A percentile compares a stretch with the other conserved stretches of the same genome.
Evolutionary conservation across 495 filamentous ascomycete species (phyloP).

Genomic region (Neurospora hispaniola): DNA sequence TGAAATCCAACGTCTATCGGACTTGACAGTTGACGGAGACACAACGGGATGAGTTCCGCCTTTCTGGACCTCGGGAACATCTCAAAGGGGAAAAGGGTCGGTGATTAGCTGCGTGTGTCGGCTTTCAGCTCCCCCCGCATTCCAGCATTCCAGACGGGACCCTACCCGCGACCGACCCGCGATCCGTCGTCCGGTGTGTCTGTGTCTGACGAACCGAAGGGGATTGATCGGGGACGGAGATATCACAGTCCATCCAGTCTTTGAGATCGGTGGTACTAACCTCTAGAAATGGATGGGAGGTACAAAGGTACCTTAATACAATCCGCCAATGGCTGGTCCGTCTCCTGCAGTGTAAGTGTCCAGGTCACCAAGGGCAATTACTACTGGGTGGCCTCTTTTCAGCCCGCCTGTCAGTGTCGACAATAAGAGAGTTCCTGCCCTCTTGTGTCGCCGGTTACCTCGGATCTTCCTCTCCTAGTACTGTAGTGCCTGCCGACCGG

Average conservation of each 20-base stretch:
- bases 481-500: neutral
- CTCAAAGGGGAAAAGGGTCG: neutral
- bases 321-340: neutral
- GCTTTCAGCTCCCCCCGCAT: neutral
- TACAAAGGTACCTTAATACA: neutral
- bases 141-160: neutral
- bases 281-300: neutral
- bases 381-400: neutral
- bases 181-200: neutral
- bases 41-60: too few species aligned
- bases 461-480: neutral
- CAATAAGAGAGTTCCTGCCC: neutral
- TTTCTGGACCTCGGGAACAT: neutral
- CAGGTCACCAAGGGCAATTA: neutral
- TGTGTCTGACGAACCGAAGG: neutral
- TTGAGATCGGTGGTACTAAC: neutral
- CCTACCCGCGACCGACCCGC: neutral
- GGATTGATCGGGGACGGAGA: neutral
- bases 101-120: neutral
- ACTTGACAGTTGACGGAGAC: too few species aligned
- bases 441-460: neutral
- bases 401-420: neutral
- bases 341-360: neutral
- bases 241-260: neutral
- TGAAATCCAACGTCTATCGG: too few species aligned